Base-by-base conservation (phyloP, 2,329 filamentous ascomycete genomes). In the Monosporascus sp. region DNA sequence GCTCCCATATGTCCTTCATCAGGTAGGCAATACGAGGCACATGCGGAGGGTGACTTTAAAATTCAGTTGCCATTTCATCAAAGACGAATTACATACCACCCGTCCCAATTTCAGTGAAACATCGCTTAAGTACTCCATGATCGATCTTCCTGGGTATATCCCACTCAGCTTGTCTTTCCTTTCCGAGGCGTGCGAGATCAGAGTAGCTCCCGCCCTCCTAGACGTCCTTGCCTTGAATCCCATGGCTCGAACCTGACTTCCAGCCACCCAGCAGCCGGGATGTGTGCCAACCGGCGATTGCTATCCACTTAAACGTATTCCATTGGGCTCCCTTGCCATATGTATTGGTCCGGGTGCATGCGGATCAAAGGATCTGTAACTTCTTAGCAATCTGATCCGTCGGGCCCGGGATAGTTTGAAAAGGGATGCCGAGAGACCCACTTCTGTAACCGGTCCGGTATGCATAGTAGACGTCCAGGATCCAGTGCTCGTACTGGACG, bases 271-370 rank as follows among this genome's bases (percentile, higher is more conserved):
- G 15, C 26, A 22, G 14, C 48, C 40, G 9, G 45, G 6, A n/a
- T 40, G 20, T 1, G 5, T 14, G 40, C 22, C 18, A 3, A 20
- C 14, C 18, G n/a, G 11, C 9, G 9, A 35, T 28, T 41, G 18
- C 15, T 48, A 17, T 38, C 18, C 15, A n/a, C n/a, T 61, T 44
- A 67, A 37, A 65, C 49, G 56, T 60, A 68, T 49, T 64, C 63
- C 46, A 65, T 51, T 20, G 65, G 48, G 38, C 60, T 64, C 22
- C 63, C 65, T 45, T 62, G 59, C 65, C 65, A 67, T 37, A 68
- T 63, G 46, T 65, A 51, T 20, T 61, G 60, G 38, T 68, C 62
- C 9, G 65, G 65, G 37, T 66, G 55, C 18, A 53, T 54, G 41
- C 65, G 61, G 50, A 68, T 60, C 14, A 63, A 40, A 43, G 62